Conservation (phyloP, 352 stramenopile species). For the Globisporangium canariense region DNA sequence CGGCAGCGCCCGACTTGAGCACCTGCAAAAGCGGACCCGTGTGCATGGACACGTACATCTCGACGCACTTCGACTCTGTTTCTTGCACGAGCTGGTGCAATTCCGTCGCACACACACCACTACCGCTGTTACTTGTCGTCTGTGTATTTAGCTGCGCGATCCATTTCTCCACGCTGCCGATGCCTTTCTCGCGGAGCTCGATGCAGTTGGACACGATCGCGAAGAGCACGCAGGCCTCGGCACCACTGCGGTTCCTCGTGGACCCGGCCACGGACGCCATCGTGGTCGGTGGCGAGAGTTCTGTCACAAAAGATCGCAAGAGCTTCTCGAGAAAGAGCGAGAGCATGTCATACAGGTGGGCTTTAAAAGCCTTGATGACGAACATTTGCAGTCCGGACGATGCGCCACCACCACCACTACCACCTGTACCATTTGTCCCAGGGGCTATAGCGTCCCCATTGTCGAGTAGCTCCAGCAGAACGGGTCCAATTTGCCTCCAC, state of each 20-base stretch:
- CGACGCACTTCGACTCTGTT: conserved; percentile 54
- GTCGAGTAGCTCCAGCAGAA: conserved; percentile 49
- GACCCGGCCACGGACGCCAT: conserved; percentile 26
- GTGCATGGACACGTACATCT: conserved; percentile 57
- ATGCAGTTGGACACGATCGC: conserved; percentile 71
- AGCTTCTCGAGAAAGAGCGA: conserved; percentile 46
- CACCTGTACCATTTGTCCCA: conserved; percentile 8
- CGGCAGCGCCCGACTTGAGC: conserved; percentile 37
- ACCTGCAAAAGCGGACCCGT: conserved; percentile 45
- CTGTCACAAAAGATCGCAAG: conserved; percentile 37
- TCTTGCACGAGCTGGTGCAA: conserved; percentile 41
- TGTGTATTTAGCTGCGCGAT: conserved; percentile 31
- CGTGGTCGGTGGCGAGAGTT: conserved; percentile 34
- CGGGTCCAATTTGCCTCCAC: conserved; percentile 46
- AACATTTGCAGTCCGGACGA: conserved; percentile 15
- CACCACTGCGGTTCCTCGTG: conserved; percentile 24
- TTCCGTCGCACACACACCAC: conserved; percentile 13
- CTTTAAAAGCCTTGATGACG: conserved; percentile 37
- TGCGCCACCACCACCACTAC: background rate
- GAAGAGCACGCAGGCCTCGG: conserved; percentile 56
- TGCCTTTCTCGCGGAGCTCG: conserved; percentile 54
- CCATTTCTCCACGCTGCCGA: conserved; percentile 46
- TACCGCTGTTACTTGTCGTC: conserved; percentile 11
- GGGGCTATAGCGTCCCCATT: conserved; percentile 3
- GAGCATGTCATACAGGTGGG: conserved; percentile 48